Evolutionary conservation across 2,329 filamentous ascomycete species (phyloP).

Genomic region (Dothistroma septosporum): DNA sequence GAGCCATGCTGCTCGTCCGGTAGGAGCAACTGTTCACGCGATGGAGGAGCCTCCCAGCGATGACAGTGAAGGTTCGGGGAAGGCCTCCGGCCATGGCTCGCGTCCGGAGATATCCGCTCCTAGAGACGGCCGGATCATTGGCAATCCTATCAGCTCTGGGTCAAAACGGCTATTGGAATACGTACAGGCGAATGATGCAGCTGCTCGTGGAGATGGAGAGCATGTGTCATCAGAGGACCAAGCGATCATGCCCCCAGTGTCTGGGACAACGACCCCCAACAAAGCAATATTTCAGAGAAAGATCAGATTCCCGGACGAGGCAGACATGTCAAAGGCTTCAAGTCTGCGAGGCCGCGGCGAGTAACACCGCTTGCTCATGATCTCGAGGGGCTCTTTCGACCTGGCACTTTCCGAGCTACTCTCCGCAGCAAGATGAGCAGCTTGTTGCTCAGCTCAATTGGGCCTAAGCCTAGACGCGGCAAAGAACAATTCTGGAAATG

Average conservation of each 20-base stretch:
- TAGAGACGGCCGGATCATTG: conserved; percentile 19
- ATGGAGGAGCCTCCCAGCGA: background rate
- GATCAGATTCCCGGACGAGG: conserved; percentile 32
- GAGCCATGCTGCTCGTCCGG: conserved; percentile 4
- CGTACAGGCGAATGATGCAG: background rate
- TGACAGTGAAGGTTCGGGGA: conserved; percentile 7
- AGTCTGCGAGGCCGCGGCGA: background rate
- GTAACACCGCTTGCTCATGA: background rate
- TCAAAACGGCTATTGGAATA: background rate
- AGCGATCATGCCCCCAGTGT: background rate
- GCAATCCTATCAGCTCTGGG: conserved; percentile 14
- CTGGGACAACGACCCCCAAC: conserved; percentile 10
- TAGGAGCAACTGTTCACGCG: conserved; percentile 32
- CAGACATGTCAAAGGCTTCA: background rate
- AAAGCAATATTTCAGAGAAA: conserved; percentile 25
- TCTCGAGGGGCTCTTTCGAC: background rate
- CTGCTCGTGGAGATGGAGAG: too few species aligned
- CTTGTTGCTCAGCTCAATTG: too few species aligned
- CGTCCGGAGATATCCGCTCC: conserved; percentile 20
- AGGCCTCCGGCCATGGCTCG: background rate
- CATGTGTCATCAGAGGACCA: background rate
- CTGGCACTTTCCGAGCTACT: background rate
- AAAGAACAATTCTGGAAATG: background rate
- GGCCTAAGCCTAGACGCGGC: background rate
- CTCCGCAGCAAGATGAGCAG: background rate